These are phyloP conservation scores for Decorospora gaudefroyi DNA, from an alignment of 2,329 filamentous ascomycete species.

Conservation along the genomic window DNA sequence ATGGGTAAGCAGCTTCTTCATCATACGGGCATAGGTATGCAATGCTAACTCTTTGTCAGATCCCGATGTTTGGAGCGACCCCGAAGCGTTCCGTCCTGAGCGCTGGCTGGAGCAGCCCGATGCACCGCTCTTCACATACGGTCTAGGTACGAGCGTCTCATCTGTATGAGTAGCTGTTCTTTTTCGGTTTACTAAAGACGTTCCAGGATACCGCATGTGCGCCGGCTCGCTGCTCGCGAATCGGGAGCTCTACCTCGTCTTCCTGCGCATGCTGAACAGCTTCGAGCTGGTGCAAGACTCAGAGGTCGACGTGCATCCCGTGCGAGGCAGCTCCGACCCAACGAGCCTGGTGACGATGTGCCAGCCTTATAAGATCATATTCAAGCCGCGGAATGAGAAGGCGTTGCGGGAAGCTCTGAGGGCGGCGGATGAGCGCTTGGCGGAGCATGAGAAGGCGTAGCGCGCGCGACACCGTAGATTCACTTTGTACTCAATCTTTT, in stretches of 20 bases:
- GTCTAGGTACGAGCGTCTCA: too few species aligned
- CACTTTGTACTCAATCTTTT: too few species aligned
- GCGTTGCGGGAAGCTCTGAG: slow-evolving; percentile 52
- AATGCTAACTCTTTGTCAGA: slow-evolving; percentile 43
- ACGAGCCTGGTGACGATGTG: slow-evolving; percentile 67
- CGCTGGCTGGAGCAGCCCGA: slow-evolving; percentile 67
- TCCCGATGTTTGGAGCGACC: slow-evolving; percentile 61
- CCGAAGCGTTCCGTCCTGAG: slow-evolving; percentile 63
- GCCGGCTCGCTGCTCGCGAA: slow-evolving; percentile 66
- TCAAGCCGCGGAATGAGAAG: slow-evolving; percentile 60
- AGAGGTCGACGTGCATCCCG: slow-evolving; percentile 62
- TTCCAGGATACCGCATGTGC: slow-evolving; percentile 73
- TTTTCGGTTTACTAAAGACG: too few species aligned
- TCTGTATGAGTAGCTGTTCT: too few species aligned
- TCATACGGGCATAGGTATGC: background rate
- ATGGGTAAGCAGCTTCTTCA: slow-evolving; percentile 61
- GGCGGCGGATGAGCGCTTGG: slow-evolving; percentile 36
- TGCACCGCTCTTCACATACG: slow-evolving; percentile 67
- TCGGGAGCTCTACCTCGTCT: slow-evolving; percentile 67
- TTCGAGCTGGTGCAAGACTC: slow-evolving; percentile 63
- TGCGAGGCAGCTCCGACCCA: slow-evolving; percentile 64
- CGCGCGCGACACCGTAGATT: background rate
- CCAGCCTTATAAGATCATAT: slow-evolving; percentile 60
- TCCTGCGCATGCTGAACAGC: slow-evolving; percentile 64
- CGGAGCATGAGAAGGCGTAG: slow-evolving; percentile 18